Evolutionary conservation across 306 rosid genomes (phyloP).

Genomic region (Vigna trinervia): DNA sequence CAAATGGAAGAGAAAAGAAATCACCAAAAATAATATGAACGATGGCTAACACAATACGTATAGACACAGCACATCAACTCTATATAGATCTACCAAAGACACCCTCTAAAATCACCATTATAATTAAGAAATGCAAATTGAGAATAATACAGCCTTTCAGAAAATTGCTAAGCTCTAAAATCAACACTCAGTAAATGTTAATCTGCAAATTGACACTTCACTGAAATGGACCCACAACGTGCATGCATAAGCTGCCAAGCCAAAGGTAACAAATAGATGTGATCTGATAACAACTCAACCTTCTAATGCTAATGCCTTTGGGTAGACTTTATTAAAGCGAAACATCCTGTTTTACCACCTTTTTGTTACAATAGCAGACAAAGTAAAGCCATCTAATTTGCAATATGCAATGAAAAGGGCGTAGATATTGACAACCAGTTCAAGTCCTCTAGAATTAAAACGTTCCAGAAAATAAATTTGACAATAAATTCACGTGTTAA

Average conservation of each 20-base stretch:
- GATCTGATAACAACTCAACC: neutral
- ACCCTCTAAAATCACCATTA: neutral
- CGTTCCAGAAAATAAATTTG: slow-evolving; percentile 11
- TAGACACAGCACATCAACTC: neutral
- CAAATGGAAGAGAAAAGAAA: too few species aligned
- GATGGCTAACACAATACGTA: too few species aligned
- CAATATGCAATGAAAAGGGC: neutral
- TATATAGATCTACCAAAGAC: neutral
- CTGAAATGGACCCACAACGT: neutral
- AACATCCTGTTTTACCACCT: neutral
- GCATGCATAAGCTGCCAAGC: neutral
- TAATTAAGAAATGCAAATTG: neutral
- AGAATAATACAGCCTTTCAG: neutral
- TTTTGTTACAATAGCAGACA: neutral
- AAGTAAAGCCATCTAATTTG: neutral
- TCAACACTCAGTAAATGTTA: neutral
- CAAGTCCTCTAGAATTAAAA: slow-evolving; percentile 2
- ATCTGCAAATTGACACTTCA: neutral
- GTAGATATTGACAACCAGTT: neutral
- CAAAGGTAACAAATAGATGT: slow-evolving; percentile 1
- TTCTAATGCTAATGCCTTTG: neutral
- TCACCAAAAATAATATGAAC: too few species aligned
- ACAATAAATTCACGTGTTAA: neutral
- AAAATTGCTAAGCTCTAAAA: neutral
- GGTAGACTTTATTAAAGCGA: neutral